Percentiles rank a stretch among this genome's conserved stretches.
Evolutionary conservation across 257 asterid species (phyloP).

Genomic region (Oldenlandia corymbosa): DNA sequence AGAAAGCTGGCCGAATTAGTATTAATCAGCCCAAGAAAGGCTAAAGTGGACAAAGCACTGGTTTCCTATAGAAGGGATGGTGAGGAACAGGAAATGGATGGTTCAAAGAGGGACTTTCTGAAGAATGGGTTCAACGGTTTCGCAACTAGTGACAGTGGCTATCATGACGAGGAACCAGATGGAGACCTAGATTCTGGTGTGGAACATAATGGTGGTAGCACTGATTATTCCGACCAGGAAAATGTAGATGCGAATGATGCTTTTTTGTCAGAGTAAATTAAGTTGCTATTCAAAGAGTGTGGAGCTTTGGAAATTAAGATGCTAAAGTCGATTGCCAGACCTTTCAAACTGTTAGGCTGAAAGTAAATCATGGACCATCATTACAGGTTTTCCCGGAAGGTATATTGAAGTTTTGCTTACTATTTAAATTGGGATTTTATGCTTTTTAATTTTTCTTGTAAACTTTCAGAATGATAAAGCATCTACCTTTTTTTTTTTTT

Average conservation of each 20-base stretch:
- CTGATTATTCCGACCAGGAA: constrained; percentile 30
- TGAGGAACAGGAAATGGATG: constrained; percentile 30
- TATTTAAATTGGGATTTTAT: not conserved
- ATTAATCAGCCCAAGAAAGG: constrained; percentile 66
- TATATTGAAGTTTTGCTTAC: not conserved
- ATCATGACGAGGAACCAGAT: constrained; percentile 18
- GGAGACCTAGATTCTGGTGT: constrained; percentile 24
- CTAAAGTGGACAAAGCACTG: constrained; percentile 42
- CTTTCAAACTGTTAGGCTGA: not conserved
- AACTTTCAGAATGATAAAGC: not conserved
- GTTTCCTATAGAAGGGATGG: constrained; percentile 39
- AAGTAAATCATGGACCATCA: not conserved
- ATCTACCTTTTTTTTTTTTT: not conserved
- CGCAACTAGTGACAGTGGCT: constrained; percentile 12
- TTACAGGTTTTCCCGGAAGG: not conserved
- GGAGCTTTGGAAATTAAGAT: not conserved
- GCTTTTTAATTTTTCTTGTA: not conserved
- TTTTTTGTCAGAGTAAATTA: not conserved
- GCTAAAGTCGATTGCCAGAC: not conserved
- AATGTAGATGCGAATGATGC: not conserved
- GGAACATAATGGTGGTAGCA: constrained; percentile 19
- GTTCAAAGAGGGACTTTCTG: constrained; percentile 15
- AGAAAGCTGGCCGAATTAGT: constrained; percentile 63
- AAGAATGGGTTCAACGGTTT: constrained; percentile 23
- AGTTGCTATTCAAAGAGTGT: not conserved